These are phyloP conservation scores for Epichloe scottii DNA, from an alignment of 2,329 filamentous ascomycete species.

Conservation along the genomic window DNA sequence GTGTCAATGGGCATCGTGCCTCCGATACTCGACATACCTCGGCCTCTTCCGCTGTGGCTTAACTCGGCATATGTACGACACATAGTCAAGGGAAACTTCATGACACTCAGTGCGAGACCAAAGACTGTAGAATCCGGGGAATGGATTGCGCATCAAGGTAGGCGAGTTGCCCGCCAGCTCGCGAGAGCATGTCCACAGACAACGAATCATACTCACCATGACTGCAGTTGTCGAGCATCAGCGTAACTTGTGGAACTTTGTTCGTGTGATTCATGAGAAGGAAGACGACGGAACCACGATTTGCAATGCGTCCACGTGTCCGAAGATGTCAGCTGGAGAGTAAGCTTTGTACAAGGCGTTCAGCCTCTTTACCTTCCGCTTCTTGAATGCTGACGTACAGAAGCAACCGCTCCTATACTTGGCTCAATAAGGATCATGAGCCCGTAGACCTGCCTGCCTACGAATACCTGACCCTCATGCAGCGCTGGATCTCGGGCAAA, in stretches of 20 bases:
- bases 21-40: conserved; percentile 25
- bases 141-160: conserved; percentile 93
- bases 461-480: conserved; percentile 84
- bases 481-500: conserved; percentile 89
- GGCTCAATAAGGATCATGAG: conserved; percentile 61
- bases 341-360: conserved; percentile 20
- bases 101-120: conserved; percentile 88
- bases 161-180: conserved; percentile 11
- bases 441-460: conserved; percentile 79
- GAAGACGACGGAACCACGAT: conserved; percentile 66
- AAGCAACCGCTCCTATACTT: conserved; percentile 85
- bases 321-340: conserved; percentile 88
- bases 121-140: conserved; percentile 90
- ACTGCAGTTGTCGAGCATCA: conserved; percentile 78
- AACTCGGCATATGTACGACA: conserved; percentile 64
- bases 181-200: neutral
- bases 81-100: conserved; percentile 94
- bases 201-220: neutral
- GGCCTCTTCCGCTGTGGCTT: conserved; percentile 62
- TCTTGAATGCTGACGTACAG: neutral
- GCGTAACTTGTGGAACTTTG: conserved; percentile 76
- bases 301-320: conserved; percentile 74
- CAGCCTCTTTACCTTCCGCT: neutral
- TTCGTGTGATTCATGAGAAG: conserved; percentile 75
- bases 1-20: neutral